phyloP scores from a whole-genome alignment of 1,284 basidiomycete species.

The Fomes fomentarius region DNA sequence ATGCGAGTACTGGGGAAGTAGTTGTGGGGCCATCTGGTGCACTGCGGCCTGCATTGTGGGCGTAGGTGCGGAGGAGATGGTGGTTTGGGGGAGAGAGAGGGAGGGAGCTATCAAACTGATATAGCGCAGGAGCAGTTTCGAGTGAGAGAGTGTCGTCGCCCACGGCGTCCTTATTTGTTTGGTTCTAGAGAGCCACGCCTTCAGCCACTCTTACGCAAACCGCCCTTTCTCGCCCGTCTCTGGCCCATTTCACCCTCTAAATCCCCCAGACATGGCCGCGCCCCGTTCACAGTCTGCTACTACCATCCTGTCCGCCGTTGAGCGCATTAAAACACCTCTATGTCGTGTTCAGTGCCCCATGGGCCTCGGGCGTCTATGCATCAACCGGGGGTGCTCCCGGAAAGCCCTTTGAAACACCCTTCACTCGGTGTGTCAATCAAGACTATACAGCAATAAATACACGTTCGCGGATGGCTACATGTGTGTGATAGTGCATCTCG shows the following conservation, averaged over 20 bases:
- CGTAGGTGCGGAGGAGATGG: constrained; percentile 45
- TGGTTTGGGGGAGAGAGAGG: constrained; percentile 46
- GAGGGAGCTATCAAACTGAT: constrained; percentile 40
- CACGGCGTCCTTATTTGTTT: constrained; percentile 40
- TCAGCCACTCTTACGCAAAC: constrained; percentile 35
- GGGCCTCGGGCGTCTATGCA: constrained; percentile 14
- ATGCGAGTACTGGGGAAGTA: constrained; percentile 62
- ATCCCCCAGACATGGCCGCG: no score
- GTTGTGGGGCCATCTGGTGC: constrained; percentile 58
- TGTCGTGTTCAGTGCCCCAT: neutral
- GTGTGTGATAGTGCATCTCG: neutral
- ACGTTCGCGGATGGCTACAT: neutral
- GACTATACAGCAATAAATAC: constrained; percentile 2
- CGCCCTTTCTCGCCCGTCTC: constrained; percentile 23
- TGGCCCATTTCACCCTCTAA: constrained; percentile 7
- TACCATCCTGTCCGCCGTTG: no score
- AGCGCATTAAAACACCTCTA: neutral
- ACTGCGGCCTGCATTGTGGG: constrained; percentile 69
- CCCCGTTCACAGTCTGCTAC: no score
- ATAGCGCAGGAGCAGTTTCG: constrained; percentile 36
- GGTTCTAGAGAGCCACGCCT: constrained; percentile 32
- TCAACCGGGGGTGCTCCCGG: constrained; percentile 8
- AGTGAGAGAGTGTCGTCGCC: constrained; percentile 35
- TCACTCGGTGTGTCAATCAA: constrained; percentile 12
- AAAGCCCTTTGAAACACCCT: constrained; percentile 9